Percentiles rank a stretch among this genome's conserved stretches.
phyloP scores from a whole-genome alignment of 148 eudicot genomes.

The Camellia granthamiana region DNA sequence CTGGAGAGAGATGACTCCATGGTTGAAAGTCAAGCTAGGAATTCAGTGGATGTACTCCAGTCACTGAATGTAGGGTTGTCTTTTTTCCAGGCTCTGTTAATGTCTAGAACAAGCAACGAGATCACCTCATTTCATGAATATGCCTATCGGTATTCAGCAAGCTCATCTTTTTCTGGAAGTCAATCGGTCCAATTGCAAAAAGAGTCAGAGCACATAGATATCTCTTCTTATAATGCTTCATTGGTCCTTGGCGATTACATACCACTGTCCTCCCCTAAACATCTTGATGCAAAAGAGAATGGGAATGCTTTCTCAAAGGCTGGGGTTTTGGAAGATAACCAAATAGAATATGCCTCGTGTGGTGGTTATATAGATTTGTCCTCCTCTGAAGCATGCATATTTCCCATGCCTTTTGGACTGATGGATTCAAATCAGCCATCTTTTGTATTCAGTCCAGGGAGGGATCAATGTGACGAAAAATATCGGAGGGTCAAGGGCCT shows the following conservation, averaged over 20 bases:
- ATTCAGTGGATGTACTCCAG: neutral
- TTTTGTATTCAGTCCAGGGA: neutral
- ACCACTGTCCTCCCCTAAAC: slow-evolving; percentile 20
- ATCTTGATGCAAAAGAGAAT: slow-evolving; percentile 14
- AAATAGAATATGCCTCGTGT: neutral
- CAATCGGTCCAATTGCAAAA: slow-evolving; percentile 7
- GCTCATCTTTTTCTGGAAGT: slow-evolving; percentile 12
- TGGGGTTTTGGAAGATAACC: neutral
- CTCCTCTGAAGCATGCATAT: slow-evolving; percentile 3
- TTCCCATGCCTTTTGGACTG: neutral
- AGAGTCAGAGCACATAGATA: neutral
- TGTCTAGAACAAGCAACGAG: neutral
- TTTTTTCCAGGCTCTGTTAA: neutral
- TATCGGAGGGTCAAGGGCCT: slow-evolving; percentile 11
- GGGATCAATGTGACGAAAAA: neutral
- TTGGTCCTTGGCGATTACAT: slow-evolving; percentile 16
- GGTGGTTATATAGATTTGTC: neutral
- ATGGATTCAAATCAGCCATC: neutral
- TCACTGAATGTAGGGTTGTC: neutral
- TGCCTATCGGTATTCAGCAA: neutral
- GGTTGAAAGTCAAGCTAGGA: neutral
- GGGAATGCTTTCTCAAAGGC: neutral
- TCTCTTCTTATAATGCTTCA: slow-evolving; percentile 15
- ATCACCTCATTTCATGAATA: neutral
- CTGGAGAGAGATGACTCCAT: neutral